Evolutionary conservation across 257 asterid genomes (phyloP), one percentile per base, ranked within the genome.

Genomic region (Verbascum thapsus): DNA sequence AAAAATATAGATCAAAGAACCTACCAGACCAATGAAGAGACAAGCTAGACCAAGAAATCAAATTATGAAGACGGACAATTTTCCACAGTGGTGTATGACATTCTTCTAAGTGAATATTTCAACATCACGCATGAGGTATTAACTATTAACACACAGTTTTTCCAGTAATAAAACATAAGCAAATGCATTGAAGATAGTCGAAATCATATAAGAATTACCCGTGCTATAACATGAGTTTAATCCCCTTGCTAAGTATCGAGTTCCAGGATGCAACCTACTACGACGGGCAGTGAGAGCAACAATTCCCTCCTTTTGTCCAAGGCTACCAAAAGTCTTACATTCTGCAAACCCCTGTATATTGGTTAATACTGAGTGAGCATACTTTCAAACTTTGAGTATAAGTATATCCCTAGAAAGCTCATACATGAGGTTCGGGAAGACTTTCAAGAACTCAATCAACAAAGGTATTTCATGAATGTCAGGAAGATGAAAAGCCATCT

Each of bases 221-320:
- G 99, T 92, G 74, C 97, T 76, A 76, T 79, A 87, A 79, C 99
- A 92, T 42, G 96, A 85, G 81, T 92, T 92, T 73, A 90, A 64
- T 61, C 99, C 99, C 86, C 99, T 84, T 26, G 96, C 99, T 75
- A 89, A 71, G 77, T 89, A 92, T 58, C 99, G 86, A 66, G 99
- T 92, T 77, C 99, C 99, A 72, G 99, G 99, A 82, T 92, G 99
- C 78, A 92, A 77, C 84, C 92, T 85, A 78, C 97, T 89, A 58
- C 97, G 97, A 62, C 97, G 96, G 58, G 99, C 99, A 74, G 72
- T 80, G 71, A 92, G 97, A 62, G 96, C 90, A 73, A 89, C 87
- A 72, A 92, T n/a, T 57, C 99, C 99, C 78, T 92, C 99, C 72
- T 79, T 81, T 80, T 92, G 95, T 53, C 97, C 99, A 62, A 76